These are phyloP conservation scores for Penicillium paradoxum DNA, from an alignment of 495 filamentous ascomycete species.

Conservation along the genomic window DNA sequence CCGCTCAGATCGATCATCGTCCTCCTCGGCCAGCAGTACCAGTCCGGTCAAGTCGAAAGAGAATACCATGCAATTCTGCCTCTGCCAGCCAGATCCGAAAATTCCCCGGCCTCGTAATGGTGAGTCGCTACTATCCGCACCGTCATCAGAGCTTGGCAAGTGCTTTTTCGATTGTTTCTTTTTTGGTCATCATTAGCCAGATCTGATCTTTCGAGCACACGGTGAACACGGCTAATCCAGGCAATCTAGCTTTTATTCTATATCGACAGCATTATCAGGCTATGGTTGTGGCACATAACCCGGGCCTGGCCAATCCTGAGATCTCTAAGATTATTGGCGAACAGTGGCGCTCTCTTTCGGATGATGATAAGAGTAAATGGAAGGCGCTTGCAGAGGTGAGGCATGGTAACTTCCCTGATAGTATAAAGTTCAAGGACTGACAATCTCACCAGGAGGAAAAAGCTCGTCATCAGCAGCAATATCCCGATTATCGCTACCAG, in stretches of 20 bases:
- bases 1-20: constrained; percentile 19
- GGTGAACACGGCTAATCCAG: constrained; percentile 12
- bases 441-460: constrained; percentile 69
- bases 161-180: constrained; percentile 17
- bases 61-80: constrained; percentile 62
- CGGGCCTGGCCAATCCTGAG: constrained; percentile 89
- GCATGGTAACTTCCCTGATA: neutral
- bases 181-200: neutral
- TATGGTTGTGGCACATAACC: constrained; percentile 71
- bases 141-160: constrained; percentile 23
- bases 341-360: constrained; percentile 73
- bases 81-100: constrained; percentile 90
- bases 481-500: constrained; percentile 92
- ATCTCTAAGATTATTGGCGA: constrained; percentile 98
- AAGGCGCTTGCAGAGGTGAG: constrained; percentile 78
- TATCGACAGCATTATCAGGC: constrained; percentile 94
- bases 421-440: neutral
- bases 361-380: constrained; percentile 81
- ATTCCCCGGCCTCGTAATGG: constrained; percentile 93
- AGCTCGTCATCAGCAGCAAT: constrained; percentile 79
- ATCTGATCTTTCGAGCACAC: neutral
- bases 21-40: constrained; percentile 32
- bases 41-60: constrained; percentile 38
- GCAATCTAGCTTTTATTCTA: constrained; percentile 81
- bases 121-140: constrained; percentile 46